phyloP scores from a whole-genome alignment of 2,329 filamentous ascomycete species.

The Colletotrichum cereale region DNA sequence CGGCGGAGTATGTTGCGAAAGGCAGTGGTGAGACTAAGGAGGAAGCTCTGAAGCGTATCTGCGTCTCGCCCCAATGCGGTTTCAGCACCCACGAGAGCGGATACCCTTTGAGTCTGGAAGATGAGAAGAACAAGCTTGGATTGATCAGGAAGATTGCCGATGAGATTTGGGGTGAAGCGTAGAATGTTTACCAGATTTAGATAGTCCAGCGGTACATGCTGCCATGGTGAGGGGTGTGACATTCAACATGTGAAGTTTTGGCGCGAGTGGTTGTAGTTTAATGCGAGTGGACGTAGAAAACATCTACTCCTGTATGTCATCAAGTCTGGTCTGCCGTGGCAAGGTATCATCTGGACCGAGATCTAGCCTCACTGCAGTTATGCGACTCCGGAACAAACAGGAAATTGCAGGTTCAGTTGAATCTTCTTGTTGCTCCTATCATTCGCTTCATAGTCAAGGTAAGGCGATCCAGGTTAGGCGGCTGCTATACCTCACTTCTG shows the following conservation, averaged over 20 bases:
- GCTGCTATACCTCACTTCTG: background rate
- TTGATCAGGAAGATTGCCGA: constrained; percentile 79
- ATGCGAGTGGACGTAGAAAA: background rate
- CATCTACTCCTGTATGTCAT: background rate
- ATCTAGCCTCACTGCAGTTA: no score
- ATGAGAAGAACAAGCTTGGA: constrained; percentile 80
- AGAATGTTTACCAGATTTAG: no score
- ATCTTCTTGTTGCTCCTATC: no score
- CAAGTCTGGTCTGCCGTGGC: no score
- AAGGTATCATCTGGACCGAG: background rate
- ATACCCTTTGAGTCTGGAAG: constrained; percentile 75
- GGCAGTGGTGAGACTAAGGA: constrained; percentile 73
- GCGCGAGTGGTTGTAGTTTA: background rate
- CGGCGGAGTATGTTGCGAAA: constrained; percentile 77
- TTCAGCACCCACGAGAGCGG: constrained; percentile 82
- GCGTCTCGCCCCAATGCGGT: constrained; percentile 78
- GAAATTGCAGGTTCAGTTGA: no score
- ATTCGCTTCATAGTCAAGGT: background rate
- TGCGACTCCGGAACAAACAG: no score
- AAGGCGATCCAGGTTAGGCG: fast-evolving
- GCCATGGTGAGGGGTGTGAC: background rate
- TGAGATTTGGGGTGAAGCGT: constrained; percentile 71
- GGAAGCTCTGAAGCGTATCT: constrained; percentile 76
- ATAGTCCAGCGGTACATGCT: no score
- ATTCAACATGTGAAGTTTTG: constrained; percentile 6